These are phyloP conservation scores for Eutrema heterophyllum DNA, from an alignment of 345 rosid genomes.

Conservation along the genomic window DNA sequence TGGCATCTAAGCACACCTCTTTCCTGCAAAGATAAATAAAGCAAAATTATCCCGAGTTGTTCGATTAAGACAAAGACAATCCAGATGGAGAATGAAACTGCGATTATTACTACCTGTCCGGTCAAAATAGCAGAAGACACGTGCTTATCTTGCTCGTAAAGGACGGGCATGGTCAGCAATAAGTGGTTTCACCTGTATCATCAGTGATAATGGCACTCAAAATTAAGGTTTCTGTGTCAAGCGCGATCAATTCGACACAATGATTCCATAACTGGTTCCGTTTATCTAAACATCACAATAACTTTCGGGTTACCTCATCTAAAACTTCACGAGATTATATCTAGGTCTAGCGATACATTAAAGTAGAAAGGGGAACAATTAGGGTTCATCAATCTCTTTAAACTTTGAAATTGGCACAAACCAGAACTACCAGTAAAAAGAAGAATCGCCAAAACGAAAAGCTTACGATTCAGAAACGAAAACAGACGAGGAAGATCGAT, in stretches of 20 bases:
- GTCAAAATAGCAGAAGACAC: conserved; percentile 52
- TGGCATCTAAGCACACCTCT: conserved; percentile 77
- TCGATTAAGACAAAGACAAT: neutral
- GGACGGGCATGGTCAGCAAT: conserved; percentile 28
- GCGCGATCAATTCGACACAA: neutral
- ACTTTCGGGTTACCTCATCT: neutral
- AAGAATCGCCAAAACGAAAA: neutral
- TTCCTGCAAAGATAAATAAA: conserved; percentile 33
- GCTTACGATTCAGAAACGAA: conserved; percentile 9
- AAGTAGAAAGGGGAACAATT: neutral
- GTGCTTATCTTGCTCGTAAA: conserved; percentile 62
- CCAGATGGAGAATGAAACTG: neutral
- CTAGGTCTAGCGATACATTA: neutral
- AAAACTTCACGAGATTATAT: neutral
- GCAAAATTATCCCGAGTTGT: neutral
- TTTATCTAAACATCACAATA: neutral
- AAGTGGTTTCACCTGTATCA: conserved; percentile 13
- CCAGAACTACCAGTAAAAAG: neutral
- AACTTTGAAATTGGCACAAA: neutral
- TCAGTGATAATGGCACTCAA: neutral
- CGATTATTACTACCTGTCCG: conserved; percentile 31
- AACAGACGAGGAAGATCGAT: neutral
- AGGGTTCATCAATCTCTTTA: conserved; percentile 20
- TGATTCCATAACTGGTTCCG: neutral
- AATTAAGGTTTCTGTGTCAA: conserved; percentile 13